phyloP scores from a whole-genome alignment of 306 rosid genomes.

The Leucaena leucocephala region DNA sequence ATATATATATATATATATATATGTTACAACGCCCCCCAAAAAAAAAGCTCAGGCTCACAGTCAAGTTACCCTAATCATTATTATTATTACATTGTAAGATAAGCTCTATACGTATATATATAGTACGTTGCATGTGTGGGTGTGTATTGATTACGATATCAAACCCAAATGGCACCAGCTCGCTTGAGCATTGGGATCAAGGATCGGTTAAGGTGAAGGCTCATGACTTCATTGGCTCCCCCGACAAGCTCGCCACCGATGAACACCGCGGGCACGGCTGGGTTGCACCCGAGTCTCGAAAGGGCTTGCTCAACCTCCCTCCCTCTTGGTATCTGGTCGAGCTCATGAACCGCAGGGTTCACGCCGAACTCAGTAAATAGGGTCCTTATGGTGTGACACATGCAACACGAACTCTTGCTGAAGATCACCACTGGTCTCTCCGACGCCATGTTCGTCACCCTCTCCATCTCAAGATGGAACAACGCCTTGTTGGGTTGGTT shows the following conservation, averaged over 20 bases:
- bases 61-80: conserved; percentile 32
- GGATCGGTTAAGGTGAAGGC: conserved; percentile 79
- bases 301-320: conserved; percentile 91
- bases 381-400: conserved; percentile 82
- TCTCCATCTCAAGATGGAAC: conserved; percentile 48
- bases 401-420: conserved; percentile 86
- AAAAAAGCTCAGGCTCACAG: neutral
- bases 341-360: conserved; percentile 77
- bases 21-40: neutral
- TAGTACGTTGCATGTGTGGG: neutral
- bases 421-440: conserved; percentile 93
- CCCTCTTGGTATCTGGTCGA: conserved; percentile 82
- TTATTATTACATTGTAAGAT: conserved; percentile 3
- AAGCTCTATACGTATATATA: neutral
- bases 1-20: neutral
- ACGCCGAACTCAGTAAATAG: conserved; percentile 80
- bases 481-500: too few relatives aligned
- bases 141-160: neutral
- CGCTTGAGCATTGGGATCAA: conserved; percentile 82
- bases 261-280: conserved; percentile 86
- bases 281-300: conserved; percentile 67
- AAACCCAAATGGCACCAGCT: conserved; percentile 94
- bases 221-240: conserved; percentile 90
- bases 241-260: conserved; percentile 83
- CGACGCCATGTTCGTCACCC: conserved; percentile 64